Evolutionary conservation across 192 early-diverging fungal species (phyloP).

Genomic region (Polychytrium aggregatum): DNA sequence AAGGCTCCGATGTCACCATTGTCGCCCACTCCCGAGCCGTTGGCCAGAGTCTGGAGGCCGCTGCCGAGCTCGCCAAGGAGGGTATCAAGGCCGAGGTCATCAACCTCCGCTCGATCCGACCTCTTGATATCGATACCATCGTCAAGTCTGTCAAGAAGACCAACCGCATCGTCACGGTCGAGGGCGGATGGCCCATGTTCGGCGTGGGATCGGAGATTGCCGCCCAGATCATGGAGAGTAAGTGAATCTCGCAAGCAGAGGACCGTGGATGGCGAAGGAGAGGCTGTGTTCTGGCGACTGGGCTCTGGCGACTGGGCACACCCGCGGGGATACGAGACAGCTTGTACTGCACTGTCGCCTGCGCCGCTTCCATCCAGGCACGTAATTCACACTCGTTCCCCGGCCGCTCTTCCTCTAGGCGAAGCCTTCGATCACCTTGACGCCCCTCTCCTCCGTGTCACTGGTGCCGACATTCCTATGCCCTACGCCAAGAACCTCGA

Average conservation of each 20-base stretch:
- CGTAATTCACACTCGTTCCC: constrained; percentile 1
- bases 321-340: no score
- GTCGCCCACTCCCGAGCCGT: constrained; percentile 89
- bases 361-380: no score
- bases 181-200: constrained; percentile 90
- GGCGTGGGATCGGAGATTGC: constrained; percentile 91
- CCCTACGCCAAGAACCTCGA: constrained; percentile 96
- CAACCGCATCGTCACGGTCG: constrained; percentile 89
- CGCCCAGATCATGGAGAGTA: constrained; percentile 91
- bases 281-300: no score
- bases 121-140: constrained; percentile 84
- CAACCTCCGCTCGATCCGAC: constrained; percentile 96
- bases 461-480: constrained; percentile 95
- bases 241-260: no score
- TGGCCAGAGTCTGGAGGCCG: constrained; percentile 76
- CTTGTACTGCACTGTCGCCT: no score
- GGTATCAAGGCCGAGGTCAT: constrained; percentile 62
- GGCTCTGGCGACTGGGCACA: no score
- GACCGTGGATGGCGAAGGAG: no score
- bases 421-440: constrained; percentile 95
- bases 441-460: constrained; percentile 83
- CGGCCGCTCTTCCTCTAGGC: constrained; percentile 20
- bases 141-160: constrained; percentile 94
- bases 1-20: constrained; percentile 81
- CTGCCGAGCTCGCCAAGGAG: constrained; percentile 71